Evolutionary conservation across 2,329 filamentous ascomycete species (phyloP).

Genomic region (Juglanconis sp.): DNA sequence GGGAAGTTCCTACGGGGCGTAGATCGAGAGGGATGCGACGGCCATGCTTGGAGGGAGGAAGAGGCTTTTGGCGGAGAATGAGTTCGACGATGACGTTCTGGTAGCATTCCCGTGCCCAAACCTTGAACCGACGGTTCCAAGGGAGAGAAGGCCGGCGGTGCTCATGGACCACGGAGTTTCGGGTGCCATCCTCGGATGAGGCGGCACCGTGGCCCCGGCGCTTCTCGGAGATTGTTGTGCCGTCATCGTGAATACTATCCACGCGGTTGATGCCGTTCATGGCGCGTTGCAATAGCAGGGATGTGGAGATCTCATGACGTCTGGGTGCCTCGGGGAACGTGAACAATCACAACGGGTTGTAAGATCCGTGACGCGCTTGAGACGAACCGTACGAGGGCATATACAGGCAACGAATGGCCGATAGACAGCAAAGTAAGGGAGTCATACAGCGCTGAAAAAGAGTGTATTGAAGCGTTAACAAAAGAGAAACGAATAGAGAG

Average conservation of each 20-base stretch:
- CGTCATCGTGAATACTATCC: background rate
- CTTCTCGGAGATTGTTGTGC: slow-evolving; percentile 11
- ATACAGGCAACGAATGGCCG: too few species aligned
- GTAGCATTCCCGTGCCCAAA: slow-evolving; percentile 1
- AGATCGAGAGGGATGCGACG: slow-evolving; percentile 24
- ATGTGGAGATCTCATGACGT: slow-evolving; percentile 9
- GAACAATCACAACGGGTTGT: background rate
- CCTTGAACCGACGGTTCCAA: background rate
- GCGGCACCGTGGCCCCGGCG: background rate
- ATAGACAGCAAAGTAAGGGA: too few species aligned
- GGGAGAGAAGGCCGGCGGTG: too few species aligned
- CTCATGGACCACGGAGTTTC: background rate
- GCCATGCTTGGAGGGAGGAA: slow-evolving; percentile 25
- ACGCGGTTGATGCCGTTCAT: slow-evolving; percentile 12
- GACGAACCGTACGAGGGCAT: too few species aligned
- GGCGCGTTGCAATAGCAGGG: background rate
- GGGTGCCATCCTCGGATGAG: background rate
- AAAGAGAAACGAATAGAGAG: too few species aligned
- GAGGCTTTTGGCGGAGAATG: slow-evolving; percentile 21
- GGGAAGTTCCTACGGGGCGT: slow-evolving; percentile 16
- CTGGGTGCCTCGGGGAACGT: background rate
- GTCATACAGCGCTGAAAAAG: too few species aligned
- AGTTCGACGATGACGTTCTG: slow-evolving; percentile 10
- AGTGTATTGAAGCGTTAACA: too few species aligned
- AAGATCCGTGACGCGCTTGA: background rate